Evolutionary conservation across 805 yeast genomes (phyloP).

Genomic region (Starmerella geochares): DNA sequence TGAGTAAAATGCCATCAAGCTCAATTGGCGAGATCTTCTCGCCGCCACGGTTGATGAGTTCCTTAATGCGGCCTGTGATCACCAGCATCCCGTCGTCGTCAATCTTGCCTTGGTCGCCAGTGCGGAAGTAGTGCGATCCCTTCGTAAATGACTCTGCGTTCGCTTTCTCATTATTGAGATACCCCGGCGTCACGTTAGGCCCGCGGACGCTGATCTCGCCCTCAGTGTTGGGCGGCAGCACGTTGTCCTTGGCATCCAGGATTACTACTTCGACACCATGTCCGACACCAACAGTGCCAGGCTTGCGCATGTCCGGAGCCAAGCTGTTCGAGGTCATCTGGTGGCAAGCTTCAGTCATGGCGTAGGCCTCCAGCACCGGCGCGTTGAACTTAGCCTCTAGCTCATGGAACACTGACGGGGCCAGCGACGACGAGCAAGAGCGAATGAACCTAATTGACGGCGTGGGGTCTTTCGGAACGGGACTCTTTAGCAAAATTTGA

Average conservation of each 20-base stretch:
- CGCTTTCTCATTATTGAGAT: conserved; percentile 61
- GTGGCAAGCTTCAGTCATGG: conserved; percentile 75
- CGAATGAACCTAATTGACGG: conserved; percentile 57
- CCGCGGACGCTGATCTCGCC: conserved; percentile 69
- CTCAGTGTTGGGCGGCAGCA: conserved; percentile 41
- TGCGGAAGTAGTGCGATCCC: conserved; percentile 48
- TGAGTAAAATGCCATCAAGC: conserved; percentile 50
- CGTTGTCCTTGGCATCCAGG: conserved; percentile 41
- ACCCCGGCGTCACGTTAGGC: conserved; percentile 58
- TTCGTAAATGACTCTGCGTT: conserved; percentile 56
- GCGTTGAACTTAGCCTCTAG: conserved; percentile 50
- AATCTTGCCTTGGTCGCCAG: conserved; percentile 66
- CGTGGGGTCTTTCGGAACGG: conserved; percentile 38
- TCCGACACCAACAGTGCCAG: conserved; percentile 67
- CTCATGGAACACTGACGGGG: conserved; percentile 51
- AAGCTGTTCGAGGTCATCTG: conserved; percentile 65
- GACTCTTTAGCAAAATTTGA: conserved; percentile 47
- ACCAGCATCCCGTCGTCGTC: conserved; percentile 50
- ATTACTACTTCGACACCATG: conserved; percentile 57
- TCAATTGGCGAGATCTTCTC: conserved; percentile 70
- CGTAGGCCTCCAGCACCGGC: conserved; percentile 67
- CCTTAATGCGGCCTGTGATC: conserved; percentile 63
- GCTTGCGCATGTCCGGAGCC: conserved; percentile 54
- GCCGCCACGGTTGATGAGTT: conserved; percentile 66
- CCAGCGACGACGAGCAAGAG: conserved; percentile 62